phyloP scores from a whole-genome alignment of 1,139 yeast genomes.

The Suhomyces coccinellae region DNA sequence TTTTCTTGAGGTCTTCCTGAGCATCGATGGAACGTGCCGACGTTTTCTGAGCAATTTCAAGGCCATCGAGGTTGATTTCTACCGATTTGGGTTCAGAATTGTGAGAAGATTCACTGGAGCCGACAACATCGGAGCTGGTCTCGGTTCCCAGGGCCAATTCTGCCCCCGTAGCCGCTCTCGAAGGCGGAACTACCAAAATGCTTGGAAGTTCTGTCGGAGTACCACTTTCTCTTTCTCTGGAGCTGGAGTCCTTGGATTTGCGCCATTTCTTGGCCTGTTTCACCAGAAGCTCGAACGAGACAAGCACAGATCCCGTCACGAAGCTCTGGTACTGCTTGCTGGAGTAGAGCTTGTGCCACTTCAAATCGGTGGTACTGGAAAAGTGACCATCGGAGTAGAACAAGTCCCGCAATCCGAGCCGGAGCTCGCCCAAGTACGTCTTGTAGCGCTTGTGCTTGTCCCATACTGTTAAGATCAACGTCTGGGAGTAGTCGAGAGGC shows the following conservation, averaged over 20 bases:
- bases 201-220: constrained; percentile 2
- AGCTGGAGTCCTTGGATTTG: constrained; percentile 5
- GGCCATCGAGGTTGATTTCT: constrained; percentile 12
- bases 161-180: constrained; percentile 8
- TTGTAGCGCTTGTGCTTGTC: constrained; percentile 47
- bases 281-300: constrained; percentile 51
- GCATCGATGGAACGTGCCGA: constrained; percentile 12
- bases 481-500: constrained; percentile 29
- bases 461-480: constrained; percentile 43
- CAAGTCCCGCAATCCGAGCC: constrained; percentile 46
- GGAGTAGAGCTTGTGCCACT: constrained; percentile 56
- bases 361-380: constrained; percentile 31
- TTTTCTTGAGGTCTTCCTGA: constrained; percentile 13
- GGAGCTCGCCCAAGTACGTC: constrained; percentile 58
- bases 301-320: constrained; percentile 57
- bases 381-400: constrained; percentile 28
- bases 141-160: background rate
- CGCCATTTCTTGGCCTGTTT: constrained; percentile 15
- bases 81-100: constrained; percentile 3
- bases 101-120: background rate
- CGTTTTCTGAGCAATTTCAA: constrained; percentile 15
- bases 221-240: constrained; percentile 2
- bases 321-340: constrained; percentile 45
- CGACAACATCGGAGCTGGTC: background rate
- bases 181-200: constrained; percentile 26